Conservation (phyloP, 2,329 filamentous ascomycete species). For the Diplodia scrobiculata region DNA sequence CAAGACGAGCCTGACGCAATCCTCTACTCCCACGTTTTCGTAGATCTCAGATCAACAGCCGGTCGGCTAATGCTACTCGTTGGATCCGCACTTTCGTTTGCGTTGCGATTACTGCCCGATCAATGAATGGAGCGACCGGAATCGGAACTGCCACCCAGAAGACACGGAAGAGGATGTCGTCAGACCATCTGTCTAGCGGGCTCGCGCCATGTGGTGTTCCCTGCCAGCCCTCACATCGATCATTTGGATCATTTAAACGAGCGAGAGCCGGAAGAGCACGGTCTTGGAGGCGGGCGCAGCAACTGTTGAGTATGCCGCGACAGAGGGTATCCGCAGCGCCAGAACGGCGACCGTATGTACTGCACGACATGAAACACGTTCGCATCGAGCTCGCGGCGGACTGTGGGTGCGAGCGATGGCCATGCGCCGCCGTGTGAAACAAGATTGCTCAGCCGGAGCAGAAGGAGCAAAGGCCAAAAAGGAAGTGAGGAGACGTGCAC, state of each 20-base stretch:
- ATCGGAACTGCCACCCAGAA: neutral
- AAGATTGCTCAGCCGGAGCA: neutral
- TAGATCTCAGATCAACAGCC: slow-evolving; percentile 12
- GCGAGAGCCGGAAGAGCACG: neutral
- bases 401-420: neutral
- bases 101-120: too few relatives aligned
- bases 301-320: neutral
- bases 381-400: neutral
- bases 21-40: neutral
- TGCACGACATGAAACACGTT: neutral
- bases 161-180: too few relatives aligned
- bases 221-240: neutral
- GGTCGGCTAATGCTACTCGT: slow-evolving; percentile 7
- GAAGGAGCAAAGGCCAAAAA: neutral
- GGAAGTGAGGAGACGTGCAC: neutral
- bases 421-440: neutral
- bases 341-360: neutral
- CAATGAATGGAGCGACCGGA: too few relatives aligned
- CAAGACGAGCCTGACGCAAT: slow-evolving; percentile 3
- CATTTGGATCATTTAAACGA: slow-evolving; percentile 4
- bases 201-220: neutral
- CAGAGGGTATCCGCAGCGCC: neutral
- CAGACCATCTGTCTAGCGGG: too few relatives aligned
- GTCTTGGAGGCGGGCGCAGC: neutral
- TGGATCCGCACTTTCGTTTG: too few relatives aligned